Conservation (phyloP, 768 basidiomycete genomes). For the Podaxis sp. region DNA sequence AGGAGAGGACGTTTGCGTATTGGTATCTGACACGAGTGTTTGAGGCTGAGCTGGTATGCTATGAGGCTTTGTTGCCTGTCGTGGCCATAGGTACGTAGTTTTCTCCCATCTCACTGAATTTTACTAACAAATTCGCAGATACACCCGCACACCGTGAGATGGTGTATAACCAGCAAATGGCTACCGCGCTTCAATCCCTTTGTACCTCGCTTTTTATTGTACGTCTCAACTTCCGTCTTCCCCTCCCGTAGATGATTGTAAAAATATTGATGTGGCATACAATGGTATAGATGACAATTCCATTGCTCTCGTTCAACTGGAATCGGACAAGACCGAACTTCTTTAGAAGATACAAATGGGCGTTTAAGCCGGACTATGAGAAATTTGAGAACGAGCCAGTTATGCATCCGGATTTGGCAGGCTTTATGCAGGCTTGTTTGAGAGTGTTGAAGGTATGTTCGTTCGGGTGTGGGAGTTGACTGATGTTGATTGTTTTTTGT, state of each 20-base stretch:
- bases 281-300: conserved; percentile 47
- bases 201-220: conserved; percentile 56
- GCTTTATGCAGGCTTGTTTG: conserved; percentile 36
- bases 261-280: conserved; percentile 29
- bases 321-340: conserved; percentile 57
- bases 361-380: conserved; percentile 60
- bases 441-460: conserved; percentile 2
- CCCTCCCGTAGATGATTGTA: neutral
- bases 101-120: neutral
- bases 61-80: conserved; percentile 47
- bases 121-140: conserved; percentile 27
- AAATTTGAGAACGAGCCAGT: conserved; percentile 42
- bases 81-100: conserved; percentile 37
- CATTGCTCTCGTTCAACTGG: conserved; percentile 46
- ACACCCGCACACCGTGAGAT: conserved; percentile 44
- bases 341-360: conserved; percentile 76
- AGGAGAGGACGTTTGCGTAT: conserved; percentile 74
- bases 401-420: conserved; percentile 55
- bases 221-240: conserved; percentile 20
- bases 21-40: conserved; percentile 67
- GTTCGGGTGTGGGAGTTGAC: neutral
- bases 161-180: conserved; percentile 46
- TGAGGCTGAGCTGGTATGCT: conserved; percentile 51
- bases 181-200: conserved; percentile 59
- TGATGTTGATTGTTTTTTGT: neutral